A percentile compares a stretch with the other conserved stretches of the same genome.
phyloP scores from a whole-genome alignment of 192 early-diverging fungal species.

The Linnemannia schmuckeri region DNA sequence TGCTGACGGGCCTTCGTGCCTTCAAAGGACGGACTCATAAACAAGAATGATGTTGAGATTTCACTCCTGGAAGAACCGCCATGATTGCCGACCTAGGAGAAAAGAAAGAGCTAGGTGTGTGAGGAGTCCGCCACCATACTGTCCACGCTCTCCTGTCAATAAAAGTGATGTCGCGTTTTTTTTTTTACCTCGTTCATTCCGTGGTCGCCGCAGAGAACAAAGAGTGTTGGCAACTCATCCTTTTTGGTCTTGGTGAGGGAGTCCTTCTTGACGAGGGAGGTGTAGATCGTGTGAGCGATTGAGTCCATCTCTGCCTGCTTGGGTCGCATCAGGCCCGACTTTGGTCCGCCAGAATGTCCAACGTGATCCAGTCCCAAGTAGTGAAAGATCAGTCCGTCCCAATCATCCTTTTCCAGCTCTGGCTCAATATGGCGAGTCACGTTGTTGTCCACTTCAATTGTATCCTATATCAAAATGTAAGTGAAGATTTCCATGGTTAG shows the following conservation, averaged over 20 bases:
- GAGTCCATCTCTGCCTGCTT: slow-evolving; percentile 86
- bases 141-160: background rate
- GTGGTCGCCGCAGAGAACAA: slow-evolving; percentile 87
- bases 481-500: background rate
- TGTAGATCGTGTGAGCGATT: slow-evolving; percentile 69
- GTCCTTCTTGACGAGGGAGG: slow-evolving; percentile 31
- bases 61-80: slow-evolving; percentile 69
- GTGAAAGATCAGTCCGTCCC: slow-evolving; percentile 83
- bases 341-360: slow-evolving; percentile 80
- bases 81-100: slow-evolving; percentile 67
- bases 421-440: slow-evolving; percentile 76
- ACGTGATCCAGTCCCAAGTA: slow-evolving; percentile 89
- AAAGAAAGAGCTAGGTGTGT: background rate
- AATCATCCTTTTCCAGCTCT: slow-evolving; percentile 67
- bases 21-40: slow-evolving; percentile 63
- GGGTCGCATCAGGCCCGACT: slow-evolving; percentile 75
- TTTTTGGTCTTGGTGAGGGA: background rate
- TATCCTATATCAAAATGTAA: slow-evolving; percentile 65
- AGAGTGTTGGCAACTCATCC: slow-evolving; percentile 69
- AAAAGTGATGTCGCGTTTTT: background rate
- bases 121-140: background rate
- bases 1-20: background rate
- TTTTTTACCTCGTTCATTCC: slow-evolving; percentile 83
- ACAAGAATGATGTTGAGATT: slow-evolving; percentile 63
- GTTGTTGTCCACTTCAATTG: slow-evolving; percentile 80